Evolutionary conservation across 1,284 basidiomycete species (phyloP), one percentile per base, ranked within the genome.

Genomic region (Phaffia rhodozyma): DNA sequence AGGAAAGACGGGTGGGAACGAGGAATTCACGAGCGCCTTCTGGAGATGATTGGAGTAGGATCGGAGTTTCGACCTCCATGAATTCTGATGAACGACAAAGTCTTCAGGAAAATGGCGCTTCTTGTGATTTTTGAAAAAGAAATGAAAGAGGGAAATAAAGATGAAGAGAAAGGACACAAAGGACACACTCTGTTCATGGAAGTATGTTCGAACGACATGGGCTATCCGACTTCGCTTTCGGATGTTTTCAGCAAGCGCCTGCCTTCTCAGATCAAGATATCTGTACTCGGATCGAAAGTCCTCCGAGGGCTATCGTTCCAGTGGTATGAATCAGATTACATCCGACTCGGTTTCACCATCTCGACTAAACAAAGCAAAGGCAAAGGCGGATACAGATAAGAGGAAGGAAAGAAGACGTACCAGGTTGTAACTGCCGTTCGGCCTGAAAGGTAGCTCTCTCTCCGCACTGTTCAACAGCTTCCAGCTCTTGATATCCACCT

Each of bases 1-100:
- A 68, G 48, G 67, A 52, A 53, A 80, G 71, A 57, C 93, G 85
- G n/a, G 87, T 84, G 34, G 93, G 92, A 51, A 97, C 92, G 54
- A 97, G 83, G 72, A 91, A 97, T 73, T 97, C 93, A 67, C 92
- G 82, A 0, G 92, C 92, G 34, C 93, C 92, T 77, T 97, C 93
- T 1, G 91, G 91, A 2, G 91, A 88, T 1, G 91, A 94, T 72
- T 89, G 86, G 49, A 97, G 82, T n/a, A 97, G 80, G 62, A 93
- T 80, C 20, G 92, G 93, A 0, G 93, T 97, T 75, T 97, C 92
- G 49, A 97, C 86, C 73, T 97, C 93, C 55, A 84, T 80, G 73
- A 97, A 97, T 68, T 81, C 89, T 89, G 52, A 34, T 65, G 66
- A 67, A 47, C 65, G 63, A 25, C n/a, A 27, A 7, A 25, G 6